A percentile compares a stretch with the other conserved stretches of the same genome.
Evolutionary conservation across 768 basidiomycete genomes (phyloP).

Genomic region (Clathrus columnatus): DNA sequence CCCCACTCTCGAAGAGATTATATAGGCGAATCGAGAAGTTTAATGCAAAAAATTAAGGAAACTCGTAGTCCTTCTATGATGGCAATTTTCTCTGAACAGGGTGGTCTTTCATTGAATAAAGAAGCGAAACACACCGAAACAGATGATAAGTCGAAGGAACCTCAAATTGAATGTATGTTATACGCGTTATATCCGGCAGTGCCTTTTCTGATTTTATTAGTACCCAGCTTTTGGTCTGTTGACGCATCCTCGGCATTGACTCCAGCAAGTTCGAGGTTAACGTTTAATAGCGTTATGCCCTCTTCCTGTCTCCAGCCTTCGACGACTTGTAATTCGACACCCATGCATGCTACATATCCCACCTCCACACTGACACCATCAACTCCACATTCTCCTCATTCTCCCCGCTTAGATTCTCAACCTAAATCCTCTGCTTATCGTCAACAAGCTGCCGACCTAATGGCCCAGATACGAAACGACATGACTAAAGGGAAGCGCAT

Average conservation of each 20-base stretch:
- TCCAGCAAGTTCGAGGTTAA: neutral
- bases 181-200: neutral
- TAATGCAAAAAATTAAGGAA: conserved; percentile 75
- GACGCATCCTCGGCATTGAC: neutral
- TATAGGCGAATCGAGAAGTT: conserved; percentile 63
- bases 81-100: conserved; percentile 33
- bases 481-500: conserved; percentile 63
- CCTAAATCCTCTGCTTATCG: conserved; percentile 36
- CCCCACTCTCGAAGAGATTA: conserved; percentile 51
- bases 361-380: conserved; percentile 6
- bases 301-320: conserved; percentile 6
- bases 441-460: conserved; percentile 66
- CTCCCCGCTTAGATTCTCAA: neutral
- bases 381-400: neutral
- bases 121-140: neutral
- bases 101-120: conserved; percentile 3
- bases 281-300: neutral
- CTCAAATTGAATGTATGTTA: conserved; percentile 11
- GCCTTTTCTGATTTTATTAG: neutral
- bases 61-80: conserved; percentile 72
- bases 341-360: conserved; percentile 1
- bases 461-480: conserved; percentile 80
- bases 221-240: conserved; percentile 5
- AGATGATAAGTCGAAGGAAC: neutral
- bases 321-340: neutral